Evolutionary conservation across 805 yeast genomes (phyloP).

Genomic region (Millerozyma miso): DNA sequence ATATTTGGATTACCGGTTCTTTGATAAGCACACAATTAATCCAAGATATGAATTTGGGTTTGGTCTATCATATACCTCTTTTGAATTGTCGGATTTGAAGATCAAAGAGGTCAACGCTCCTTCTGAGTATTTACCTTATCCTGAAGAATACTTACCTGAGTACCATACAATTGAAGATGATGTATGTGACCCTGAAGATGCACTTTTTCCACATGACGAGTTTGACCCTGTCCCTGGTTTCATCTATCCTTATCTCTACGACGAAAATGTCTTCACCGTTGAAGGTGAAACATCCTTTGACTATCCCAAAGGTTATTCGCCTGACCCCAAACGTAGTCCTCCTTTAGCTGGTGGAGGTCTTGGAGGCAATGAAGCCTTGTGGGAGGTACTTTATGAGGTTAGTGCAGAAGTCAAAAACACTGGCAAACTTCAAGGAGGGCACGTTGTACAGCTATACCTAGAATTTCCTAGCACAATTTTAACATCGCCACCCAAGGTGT

Average conservation of each 20-base stretch:
- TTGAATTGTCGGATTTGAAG: conserved; percentile 31
- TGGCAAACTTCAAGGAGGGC: conserved; percentile 44
- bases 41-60: conserved; percentile 62
- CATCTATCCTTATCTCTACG: conserved; percentile 51
- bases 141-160: conserved; percentile 41
- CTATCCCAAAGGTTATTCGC: conserved; percentile 35
- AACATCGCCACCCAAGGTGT: conserved; percentile 49
- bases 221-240: conserved; percentile 51
- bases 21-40: conserved; percentile 50
- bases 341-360: conserved; percentile 47
- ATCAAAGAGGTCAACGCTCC: conserved; percentile 41
- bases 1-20: conserved; percentile 53
- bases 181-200: conserved; percentile 51
- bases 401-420: conserved; percentile 44
- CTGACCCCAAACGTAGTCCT: conserved; percentile 32
- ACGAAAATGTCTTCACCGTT: conserved; percentile 27
- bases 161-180: conserved; percentile 41
- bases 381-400: conserved; percentile 49
- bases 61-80: conserved; percentile 54
- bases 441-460: conserved; percentile 51
- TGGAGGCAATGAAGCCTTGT: conserved; percentile 59
- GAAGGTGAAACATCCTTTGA: conserved; percentile 36
- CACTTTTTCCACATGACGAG: conserved; percentile 49
- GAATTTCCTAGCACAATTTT: conserved; percentile 45
- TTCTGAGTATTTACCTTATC: conserved; percentile 42